Evolutionary conservation across 805 yeast genomes (phyloP).

Genomic region (Myxozyma lipomycoides): DNA sequence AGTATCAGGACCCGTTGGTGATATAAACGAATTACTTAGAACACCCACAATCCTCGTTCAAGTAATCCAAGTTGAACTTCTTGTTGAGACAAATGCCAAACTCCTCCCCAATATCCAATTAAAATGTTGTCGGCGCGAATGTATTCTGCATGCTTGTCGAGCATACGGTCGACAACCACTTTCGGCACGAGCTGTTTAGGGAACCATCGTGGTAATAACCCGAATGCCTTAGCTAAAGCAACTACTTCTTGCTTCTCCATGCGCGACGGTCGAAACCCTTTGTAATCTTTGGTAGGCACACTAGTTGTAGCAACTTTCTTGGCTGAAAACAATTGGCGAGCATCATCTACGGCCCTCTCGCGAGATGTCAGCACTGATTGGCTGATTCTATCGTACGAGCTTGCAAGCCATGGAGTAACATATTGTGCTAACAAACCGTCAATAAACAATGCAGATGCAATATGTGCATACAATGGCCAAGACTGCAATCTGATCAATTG

Average conservation of each 20-base stretch:
- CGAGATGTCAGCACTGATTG: background rate
- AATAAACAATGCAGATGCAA: background rate
- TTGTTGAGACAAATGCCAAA: constrained; percentile 44
- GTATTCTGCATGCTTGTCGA: constrained; percentile 45
- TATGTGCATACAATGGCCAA: background rate
- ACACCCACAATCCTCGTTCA: constrained; percentile 20
- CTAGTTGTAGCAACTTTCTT: background rate
- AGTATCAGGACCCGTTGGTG: background rate
- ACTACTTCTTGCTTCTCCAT: constrained; percentile 18
- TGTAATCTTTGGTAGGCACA: background rate
- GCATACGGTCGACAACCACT: constrained; percentile 38
- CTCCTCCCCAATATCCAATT: constrained; percentile 43
- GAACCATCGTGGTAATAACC: constrained; percentile 25
- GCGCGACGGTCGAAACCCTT: constrained; percentile 1
- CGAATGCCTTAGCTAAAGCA: constrained; percentile 25
- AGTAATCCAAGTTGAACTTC: constrained; percentile 46
- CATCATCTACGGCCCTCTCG: constrained; percentile 5
- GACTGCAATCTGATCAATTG: constrained; percentile 47
- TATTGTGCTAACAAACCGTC: background rate
- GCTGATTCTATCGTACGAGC: background rate
- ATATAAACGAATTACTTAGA: background rate
- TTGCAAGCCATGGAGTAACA: background rate
- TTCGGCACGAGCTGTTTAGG: constrained; percentile 38
- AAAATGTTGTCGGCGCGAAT: constrained; percentile 51
- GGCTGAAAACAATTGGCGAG: background rate